Evolutionary conservation across 2,329 filamentous ascomycete species (phyloP), one percentile per base, ranked within the genome.

Genomic region (Fusarium sp.): DNA sequence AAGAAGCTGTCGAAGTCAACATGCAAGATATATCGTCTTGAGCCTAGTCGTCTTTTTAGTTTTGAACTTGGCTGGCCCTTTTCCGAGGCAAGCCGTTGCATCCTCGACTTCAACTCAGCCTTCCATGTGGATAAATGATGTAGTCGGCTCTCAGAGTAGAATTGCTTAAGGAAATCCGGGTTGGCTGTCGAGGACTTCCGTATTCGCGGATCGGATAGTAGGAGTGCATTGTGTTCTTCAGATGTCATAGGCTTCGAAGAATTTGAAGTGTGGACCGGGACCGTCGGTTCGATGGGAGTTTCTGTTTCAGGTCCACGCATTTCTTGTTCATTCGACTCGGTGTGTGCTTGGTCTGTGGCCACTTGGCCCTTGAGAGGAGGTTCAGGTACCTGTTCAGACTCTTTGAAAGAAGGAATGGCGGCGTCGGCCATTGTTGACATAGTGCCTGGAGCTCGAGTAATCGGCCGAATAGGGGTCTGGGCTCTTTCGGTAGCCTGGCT

Each of bases 1-100:
- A 99, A 99, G 78, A 99, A 99, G 75, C 93, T 95, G 77, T 99
- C 96, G 74, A 99, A 99, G 73, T 99, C 95, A 28, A 99, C 92
- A 70, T 99, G 95, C 72, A 99, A 85, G 49, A 99, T 84, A 70
- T 98, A 99, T 46, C 91, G 81, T 58, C 93, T 84, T 4, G 88
- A 78, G 0, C 89, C 91, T 11, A 84, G 80, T 25, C 82, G 81
- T 38, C 82, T 81, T 69, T 88, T 81, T 66, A 79, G 6, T 63
- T 74, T 68, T 73, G 83, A 77, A 3, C 70, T 29, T 70, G 81
- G 51, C 58, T 80, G 66, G 1, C 78, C 77, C 70, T 89, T 92
- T 67, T 96, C 90, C 1, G 86, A 85, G 8, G 93, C 89, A 52
- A 96, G 80, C 7, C 85, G 87, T 76, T 97, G 94, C 72, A 99